Conservation (phyloP, 192 early-diverging fungal genomes). For the Coemansia sp. region DNA sequence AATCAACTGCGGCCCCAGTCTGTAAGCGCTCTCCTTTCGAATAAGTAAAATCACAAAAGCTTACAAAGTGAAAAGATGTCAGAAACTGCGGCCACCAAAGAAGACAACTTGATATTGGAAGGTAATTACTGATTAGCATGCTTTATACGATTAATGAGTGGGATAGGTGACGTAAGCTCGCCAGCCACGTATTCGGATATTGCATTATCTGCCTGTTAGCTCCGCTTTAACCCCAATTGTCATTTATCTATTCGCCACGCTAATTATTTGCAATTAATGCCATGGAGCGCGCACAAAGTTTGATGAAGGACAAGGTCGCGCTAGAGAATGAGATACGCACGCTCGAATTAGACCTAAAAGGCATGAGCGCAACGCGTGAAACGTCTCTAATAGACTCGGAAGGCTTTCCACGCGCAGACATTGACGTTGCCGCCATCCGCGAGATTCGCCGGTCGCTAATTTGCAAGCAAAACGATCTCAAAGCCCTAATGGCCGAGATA, state of each 20-base stretch:
- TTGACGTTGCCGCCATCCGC: constrained; percentile 65
- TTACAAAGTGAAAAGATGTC: not conserved
- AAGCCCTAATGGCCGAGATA: constrained; percentile 59
- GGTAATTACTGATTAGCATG: too few relatives aligned
- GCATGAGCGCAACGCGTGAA: constrained; percentile 56
- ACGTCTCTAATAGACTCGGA: constrained; percentile 60
- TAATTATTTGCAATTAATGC: not conserved
- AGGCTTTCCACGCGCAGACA: constrained; percentile 70
- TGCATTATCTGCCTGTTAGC: not conserved
- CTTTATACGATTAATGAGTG: too few relatives aligned
- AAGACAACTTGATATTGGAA: not conserved
- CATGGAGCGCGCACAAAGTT: constrained; percentile 37
- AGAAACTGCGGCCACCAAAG: constrained; percentile 1
- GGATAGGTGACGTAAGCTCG: not conserved
- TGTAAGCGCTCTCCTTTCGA: not conserved
- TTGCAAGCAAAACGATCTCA: constrained; percentile 61
- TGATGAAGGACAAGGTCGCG: constrained; percentile 32
- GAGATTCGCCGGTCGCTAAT: constrained; percentile 57
- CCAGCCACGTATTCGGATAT: not conserved
- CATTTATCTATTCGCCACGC: not conserved
- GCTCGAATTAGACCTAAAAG: constrained; percentile 24
- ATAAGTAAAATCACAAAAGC: not conserved
- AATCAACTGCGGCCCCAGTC: constrained; percentile 1
- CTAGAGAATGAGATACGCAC: constrained; percentile 41
- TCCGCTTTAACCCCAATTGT: not conserved